Conservation (phyloP, 768 basidiomycete species). For the Hygrocybe punicea region DNA sequence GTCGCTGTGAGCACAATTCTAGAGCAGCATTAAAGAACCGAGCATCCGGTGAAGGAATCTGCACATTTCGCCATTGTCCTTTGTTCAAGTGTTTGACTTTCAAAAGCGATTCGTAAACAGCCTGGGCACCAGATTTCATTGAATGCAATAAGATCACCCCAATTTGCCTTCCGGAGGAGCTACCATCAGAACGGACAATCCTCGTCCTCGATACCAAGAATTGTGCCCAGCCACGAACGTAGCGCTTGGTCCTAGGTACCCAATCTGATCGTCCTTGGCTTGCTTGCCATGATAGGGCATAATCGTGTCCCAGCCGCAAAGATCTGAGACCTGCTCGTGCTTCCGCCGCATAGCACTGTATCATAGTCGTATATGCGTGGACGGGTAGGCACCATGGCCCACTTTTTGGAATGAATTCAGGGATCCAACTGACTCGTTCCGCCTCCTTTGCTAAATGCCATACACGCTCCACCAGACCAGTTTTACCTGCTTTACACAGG, state of each 20-base stretch:
- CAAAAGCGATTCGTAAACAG: slow-evolving; percentile 22
- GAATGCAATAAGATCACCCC: slow-evolving; percentile 9
- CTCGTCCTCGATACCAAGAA: slow-evolving; percentile 1
- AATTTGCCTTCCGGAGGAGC: slow-evolving; percentile 8
- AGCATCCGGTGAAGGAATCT: slow-evolving; percentile 51
- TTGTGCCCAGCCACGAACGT: slow-evolving; percentile 15
- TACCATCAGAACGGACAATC: not conserved
- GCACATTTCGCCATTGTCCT: slow-evolving; percentile 5
- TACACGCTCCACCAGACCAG: slow-evolving; percentile 57
- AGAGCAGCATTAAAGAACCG: slow-evolving; percentile 67
- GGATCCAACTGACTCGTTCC: slow-evolving; percentile 51
- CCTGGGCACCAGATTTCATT: slow-evolving; percentile 6
- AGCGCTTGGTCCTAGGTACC: slow-evolving; percentile 4
- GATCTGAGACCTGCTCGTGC: slow-evolving; percentile 23
- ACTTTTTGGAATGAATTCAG: slow-evolving; percentile 17
- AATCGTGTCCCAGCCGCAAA: slow-evolving; percentile 6
- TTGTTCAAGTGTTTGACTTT: slow-evolving; percentile 7
- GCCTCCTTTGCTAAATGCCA: slow-evolving; percentile 62
- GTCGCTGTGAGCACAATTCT: slow-evolving; percentile 34
- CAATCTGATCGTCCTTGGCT: not conserved
- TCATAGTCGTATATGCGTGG: slow-evolving; percentile 69
- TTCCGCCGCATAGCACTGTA: slow-evolving; percentile 55
- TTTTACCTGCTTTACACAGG: slow-evolving; percentile 52
- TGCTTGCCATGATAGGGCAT: slow-evolving; percentile 6
- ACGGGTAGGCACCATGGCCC: slow-evolving; percentile 64